Evolutionary conservation across 495 filamentous ascomycete species (phyloP).

Genomic region (Annulohypoxylon maeteangense): DNA sequence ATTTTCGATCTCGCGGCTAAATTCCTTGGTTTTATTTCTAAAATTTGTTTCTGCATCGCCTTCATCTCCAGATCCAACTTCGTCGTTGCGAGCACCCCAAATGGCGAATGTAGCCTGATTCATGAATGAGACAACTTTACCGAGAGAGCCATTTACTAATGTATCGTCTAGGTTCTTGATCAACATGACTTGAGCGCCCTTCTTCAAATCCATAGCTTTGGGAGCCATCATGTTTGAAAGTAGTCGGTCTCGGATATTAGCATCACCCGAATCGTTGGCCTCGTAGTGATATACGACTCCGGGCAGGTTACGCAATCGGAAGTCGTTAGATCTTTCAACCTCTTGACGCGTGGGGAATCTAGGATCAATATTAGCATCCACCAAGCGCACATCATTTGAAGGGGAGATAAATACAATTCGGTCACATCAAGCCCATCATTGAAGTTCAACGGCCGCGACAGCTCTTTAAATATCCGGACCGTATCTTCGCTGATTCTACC

Average conservation of each 20-base stretch:
- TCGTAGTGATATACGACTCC: constrained; percentile 75
- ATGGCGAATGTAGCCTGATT: constrained; percentile 78
- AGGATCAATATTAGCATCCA: constrained; percentile 42
- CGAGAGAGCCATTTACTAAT: constrained; percentile 93
- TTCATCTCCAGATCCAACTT: constrained; percentile 54
- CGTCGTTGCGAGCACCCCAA: constrained; percentile 64
- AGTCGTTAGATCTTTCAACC: constrained; percentile 85
- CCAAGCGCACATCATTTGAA: background rate
- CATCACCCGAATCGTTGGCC: constrained; percentile 82
- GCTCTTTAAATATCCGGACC: constrained; percentile 72
- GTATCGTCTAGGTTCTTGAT: constrained; percentile 98
- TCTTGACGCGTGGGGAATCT: constrained; percentile 92
- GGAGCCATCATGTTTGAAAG: constrained; percentile 94
- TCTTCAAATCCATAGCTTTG: constrained; percentile 77
- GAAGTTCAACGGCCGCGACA: constrained; percentile 75
- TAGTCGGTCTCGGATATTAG: constrained; percentile 74
- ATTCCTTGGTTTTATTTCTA: constrained; percentile 58
- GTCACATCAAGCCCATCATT: constrained; percentile 86
- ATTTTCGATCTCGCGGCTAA: constrained; percentile 46
- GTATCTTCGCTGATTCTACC: constrained; percentile 79
- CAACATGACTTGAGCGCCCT: constrained; percentile 97
- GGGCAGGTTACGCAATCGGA: constrained; percentile 74
- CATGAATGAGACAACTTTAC: constrained; percentile 88
- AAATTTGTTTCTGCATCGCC: constrained; percentile 54
- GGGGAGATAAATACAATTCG: constrained; percentile 71